Base-by-base conservation (phyloP, 371 early-diverging fungal species). In the Edhazardia aedis region DNA sequence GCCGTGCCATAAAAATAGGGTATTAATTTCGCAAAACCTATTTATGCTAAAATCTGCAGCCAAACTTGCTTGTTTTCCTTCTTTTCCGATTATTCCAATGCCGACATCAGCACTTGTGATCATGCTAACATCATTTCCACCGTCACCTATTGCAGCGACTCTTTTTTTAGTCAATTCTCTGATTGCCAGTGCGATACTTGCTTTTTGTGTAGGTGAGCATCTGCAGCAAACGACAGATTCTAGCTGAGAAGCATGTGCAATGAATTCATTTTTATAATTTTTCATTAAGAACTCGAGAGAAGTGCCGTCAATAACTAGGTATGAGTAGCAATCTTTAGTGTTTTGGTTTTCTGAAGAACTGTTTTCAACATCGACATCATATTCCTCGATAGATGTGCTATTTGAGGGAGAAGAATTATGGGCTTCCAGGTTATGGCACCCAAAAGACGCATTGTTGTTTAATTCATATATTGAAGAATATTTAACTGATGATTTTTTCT, bases 91-190 rank as follows among this genome's bases (percentile, higher is more conserved):
- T 58, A 96, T 85, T 24, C 95, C 94, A 4, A 96, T 79, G 33
- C 88, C 95, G 14, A 92, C 83, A 70, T 91, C 80, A 0, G 93
- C 92, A 1, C 85, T 85, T 63, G 86, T 87, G 55, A 96, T 94
- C 98, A 96, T 96, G 26, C 82, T 81, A 19, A 96, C 92, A 68
- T 96, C 98, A 67, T 96, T 96, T 43, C 91, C 94, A 45, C 98
- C 98, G 70, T 96, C 98, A 33, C 98, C 98, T 48, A 96, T 88
- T 40, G 85, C 85, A 50, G 82, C 79, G 2, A 87, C 81, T 78
- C 59, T 51, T 53, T 81, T 80, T 21, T 78, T 73, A 0, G 84
- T 82, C 53, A 75, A 74, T 6, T 77, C 65, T 65, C 81, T 82
- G 45, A 98, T 80, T 42, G 85, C 59, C 14, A 78, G 76, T 21